A percentile compares a stretch with the other conserved stretches of the same genome.
These are phyloP conservation scores for Chrysanthemum seticuspe DNA, from an alignment of 129 eudicot species.

Conservation along the genomic window DNA sequence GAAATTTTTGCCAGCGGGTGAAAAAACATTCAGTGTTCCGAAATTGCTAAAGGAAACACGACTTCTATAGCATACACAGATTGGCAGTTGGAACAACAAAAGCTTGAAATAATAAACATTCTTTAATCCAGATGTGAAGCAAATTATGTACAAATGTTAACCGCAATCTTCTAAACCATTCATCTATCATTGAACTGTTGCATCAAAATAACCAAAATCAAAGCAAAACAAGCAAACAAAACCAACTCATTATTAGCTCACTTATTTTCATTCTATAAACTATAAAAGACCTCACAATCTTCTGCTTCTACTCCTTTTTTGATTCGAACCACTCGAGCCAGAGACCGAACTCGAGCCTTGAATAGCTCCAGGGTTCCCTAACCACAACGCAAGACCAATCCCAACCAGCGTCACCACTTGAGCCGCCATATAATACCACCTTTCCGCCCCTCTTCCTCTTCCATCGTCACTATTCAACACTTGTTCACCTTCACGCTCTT, in stretches of 20 bases:
- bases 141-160: constrained; percentile 14
- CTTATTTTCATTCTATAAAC: not conserved
- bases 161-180: constrained; percentile 14
- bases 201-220: constrained; percentile 17
- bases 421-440: constrained; percentile 73
- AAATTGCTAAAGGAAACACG: too few species aligned
- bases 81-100: too few species aligned
- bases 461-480: constrained; percentile 14
- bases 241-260: constrained; percentile 23
- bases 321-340: constrained; percentile 20
- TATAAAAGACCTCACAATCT: constrained; percentile 76
- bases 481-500: constrained; percentile 30
- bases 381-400: constrained; percentile 67
- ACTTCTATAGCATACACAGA: too few species aligned
- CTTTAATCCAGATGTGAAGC: not conserved
- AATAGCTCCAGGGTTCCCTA: constrained; percentile 48
- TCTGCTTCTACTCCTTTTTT: constrained; percentile 53
- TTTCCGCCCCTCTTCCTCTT: constrained; percentile 23
- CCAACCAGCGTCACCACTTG: constrained; percentile 76
- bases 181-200: constrained; percentile 10
- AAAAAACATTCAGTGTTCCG: too few species aligned
- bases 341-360: not conserved
- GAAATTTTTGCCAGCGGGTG: too few species aligned
- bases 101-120: too few species aligned
- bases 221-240: constrained; percentile 9